Conservation (phyloP, 768 basidiomycete genomes). For the Podaxis sp. region DNA sequence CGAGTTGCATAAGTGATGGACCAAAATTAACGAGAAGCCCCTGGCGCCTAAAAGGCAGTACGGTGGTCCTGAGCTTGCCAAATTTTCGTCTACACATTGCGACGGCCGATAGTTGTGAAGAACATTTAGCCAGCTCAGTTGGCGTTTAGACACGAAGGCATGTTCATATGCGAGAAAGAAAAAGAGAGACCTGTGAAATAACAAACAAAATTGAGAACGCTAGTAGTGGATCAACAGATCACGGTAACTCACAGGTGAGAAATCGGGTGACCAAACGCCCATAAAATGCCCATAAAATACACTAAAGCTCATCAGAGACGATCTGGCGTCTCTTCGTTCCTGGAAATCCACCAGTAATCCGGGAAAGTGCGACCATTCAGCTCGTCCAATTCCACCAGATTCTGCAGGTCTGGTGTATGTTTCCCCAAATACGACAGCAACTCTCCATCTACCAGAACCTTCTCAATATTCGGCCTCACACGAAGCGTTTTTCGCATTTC, state of each 20-base stretch:
- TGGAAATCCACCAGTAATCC: slow-evolving; percentile 10
- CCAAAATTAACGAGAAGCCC: background rate
- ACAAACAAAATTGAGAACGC: too few relatives aligned
- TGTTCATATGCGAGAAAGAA: too few relatives aligned
- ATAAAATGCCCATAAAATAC: background rate
- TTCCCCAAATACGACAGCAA: background rate
- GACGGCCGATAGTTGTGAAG: too few relatives aligned
- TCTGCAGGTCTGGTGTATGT: background rate
- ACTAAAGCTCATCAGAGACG: background rate
- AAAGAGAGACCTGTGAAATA: too few relatives aligned
- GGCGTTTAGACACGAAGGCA: too few relatives aligned
- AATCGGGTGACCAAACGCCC: background rate
- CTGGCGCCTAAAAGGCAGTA: background rate
- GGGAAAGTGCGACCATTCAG: background rate
- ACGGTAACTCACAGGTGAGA: background rate
- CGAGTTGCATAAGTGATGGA: background rate
- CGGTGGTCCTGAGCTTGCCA: background rate
- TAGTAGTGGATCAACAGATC: background rate
- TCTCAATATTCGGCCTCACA: background rate
- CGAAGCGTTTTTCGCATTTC: background rate
- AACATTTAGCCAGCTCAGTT: too few relatives aligned
- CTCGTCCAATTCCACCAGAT: background rate
- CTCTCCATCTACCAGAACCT: background rate
- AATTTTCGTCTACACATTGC: too few relatives aligned
- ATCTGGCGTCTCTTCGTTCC: background rate